phyloP scores from a whole-genome alignment of 176 grass and related monocot genomes.

The Triticum monococcum region DNA sequence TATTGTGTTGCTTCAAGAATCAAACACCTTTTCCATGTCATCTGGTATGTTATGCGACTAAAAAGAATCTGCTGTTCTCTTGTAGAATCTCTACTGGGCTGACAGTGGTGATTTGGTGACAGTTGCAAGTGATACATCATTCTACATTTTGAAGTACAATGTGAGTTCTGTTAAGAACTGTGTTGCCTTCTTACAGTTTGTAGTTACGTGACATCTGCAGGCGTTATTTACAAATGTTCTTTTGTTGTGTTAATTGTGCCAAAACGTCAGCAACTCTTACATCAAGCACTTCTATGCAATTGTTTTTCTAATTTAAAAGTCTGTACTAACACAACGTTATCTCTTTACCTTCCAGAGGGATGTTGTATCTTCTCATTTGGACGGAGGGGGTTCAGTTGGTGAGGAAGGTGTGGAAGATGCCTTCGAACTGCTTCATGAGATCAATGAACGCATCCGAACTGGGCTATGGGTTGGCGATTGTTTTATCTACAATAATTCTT shows the following conservation, averaged over 20 bases:
- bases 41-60: conserved; percentile 13
- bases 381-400: conserved; percentile 72
- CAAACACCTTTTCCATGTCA: conserved; percentile 1
- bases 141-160: conserved; percentile 99
- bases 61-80: neutral
- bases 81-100: conserved; percentile 97
- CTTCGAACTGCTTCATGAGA: conserved; percentile 98
- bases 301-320: neutral
- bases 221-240: neutral
- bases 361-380: conserved; percentile 83
- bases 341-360: conserved; percentile 62
- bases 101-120: conserved; percentile 94
- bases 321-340: conserved; percentile 24
- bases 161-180: conserved; percentile 49
- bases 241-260: neutral
- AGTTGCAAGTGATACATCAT: conserved; percentile 92
- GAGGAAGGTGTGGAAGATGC: conserved; percentile 97
- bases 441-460: conserved; percentile 92
- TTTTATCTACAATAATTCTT: conserved; percentile 99
- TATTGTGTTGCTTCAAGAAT: neutral
- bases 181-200: neutral
- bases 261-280: neutral
- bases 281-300: neutral
- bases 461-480: conserved; percentile 99
- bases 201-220: neutral